Conservation (phyloP, 164 flowering plant genomes). For the Chimonanthus praecox region DNA sequence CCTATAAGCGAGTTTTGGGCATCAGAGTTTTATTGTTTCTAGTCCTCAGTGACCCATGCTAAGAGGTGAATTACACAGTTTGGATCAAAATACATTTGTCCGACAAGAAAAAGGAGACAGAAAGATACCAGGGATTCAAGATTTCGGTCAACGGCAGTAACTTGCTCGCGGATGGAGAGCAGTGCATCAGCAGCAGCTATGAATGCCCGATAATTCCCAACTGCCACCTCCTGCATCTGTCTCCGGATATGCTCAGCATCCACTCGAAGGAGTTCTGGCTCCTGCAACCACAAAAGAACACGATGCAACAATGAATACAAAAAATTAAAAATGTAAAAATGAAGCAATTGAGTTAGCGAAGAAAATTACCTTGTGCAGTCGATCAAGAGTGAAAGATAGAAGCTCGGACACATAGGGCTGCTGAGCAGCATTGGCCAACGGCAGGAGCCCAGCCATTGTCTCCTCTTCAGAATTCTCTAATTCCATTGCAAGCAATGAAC, state of each 20-base stretch:
- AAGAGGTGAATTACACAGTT: no score
- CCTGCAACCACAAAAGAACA: conserved; percentile 30
- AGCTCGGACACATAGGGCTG: conserved; percentile 98
- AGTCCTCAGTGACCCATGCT: no score
- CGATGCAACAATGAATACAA: neutral
- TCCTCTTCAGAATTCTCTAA: conserved; percentile 28
- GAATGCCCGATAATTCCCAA: conserved; percentile 86
- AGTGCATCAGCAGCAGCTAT: conserved; percentile 92
- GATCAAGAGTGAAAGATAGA: conserved; percentile 98
- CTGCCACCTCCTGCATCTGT: conserved; percentile 99
- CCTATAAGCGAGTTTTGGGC: no score
- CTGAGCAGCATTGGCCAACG: conserved; percentile 67
- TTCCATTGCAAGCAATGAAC: conserved; percentile 25
- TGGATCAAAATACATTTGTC: neutral
- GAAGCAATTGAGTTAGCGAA: neutral
- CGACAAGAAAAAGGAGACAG: neutral
- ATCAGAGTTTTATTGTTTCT: no score
- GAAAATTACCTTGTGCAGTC: conserved; percentile 75
- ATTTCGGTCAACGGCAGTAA: conserved; percentile 70
- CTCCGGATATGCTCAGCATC: conserved; percentile 89
- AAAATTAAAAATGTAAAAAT: neutral
- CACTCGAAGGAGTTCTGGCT: conserved; percentile 92
- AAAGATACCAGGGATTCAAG: conserved; percentile 70
- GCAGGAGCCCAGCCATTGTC: conserved; percentile 38
- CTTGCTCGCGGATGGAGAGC: conserved; percentile 66